phyloP scores from a whole-genome alignment of 345 rosid species.

The Populus deltoides region DNA sequence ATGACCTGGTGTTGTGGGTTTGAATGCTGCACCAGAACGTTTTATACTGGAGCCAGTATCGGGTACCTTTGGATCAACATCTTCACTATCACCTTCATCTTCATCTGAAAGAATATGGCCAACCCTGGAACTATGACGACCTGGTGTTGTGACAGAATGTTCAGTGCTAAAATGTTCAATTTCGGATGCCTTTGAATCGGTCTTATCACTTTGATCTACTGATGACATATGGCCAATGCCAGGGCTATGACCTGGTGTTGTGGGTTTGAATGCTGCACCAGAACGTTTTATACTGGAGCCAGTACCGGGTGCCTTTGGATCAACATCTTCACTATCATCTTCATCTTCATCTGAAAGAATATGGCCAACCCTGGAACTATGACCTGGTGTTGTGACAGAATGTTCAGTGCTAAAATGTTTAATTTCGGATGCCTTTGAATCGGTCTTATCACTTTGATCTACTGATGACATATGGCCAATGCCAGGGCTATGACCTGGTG shows the following conservation, averaged over 20 bases:
- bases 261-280: conserved; percentile 18
- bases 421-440: neutral
- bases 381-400: conserved; percentile 28
- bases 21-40: too few species aligned
- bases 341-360: neutral
- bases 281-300: neutral
- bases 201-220: neutral
- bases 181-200: neutral
- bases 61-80: too few species aligned
- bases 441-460: neutral
- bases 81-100: too few species aligned
- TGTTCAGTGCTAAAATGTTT: too few species aligned
- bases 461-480: conserved; percentile 35
- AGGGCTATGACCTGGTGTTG: conserved; percentile 44
- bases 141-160: conserved; percentile 35
- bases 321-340: neutral
- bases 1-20: too few species aligned
- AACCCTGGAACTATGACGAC: conserved; percentile 53
- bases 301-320: neutral
- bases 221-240: conserved; percentile 41
- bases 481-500: conserved; percentile 50
- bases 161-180: too few species aligned
- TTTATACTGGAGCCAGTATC: too few species aligned
- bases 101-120: too few species aligned
- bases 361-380: conserved; percentile 48